Conservation (phyloP, 352 stramenopile genomes). For the Phytophthora melonis region DNA sequence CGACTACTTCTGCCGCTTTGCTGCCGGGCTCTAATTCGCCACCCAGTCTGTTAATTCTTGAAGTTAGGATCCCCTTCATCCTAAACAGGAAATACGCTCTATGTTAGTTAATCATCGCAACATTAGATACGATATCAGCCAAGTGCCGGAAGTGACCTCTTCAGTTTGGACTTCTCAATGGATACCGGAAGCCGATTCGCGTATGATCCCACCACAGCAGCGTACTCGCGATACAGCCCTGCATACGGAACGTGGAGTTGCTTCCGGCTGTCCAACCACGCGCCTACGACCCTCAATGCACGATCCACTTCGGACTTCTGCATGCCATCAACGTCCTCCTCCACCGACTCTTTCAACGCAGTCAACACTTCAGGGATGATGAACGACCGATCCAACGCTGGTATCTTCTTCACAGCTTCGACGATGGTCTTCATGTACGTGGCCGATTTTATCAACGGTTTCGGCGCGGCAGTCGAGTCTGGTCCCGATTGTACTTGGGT, state of each 20-base stretch:
- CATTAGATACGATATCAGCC: too few species aligned
- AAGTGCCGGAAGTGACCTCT: neutral
- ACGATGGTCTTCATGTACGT: conserved; percentile 9
- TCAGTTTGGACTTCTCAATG: neutral
- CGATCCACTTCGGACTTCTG: conserved; percentile 4
- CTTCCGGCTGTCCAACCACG: neutral
- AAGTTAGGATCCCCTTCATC: neutral
- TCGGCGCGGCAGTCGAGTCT: neutral
- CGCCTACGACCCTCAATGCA: neutral
- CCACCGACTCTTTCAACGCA: neutral
- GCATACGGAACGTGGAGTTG: neutral
- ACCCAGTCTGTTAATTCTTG: neutral
- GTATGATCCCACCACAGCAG: conserved; percentile 1
- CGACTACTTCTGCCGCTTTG: neutral
- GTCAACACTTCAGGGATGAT: neutral
- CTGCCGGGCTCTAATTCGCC: neutral
- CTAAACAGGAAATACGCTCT: neutral
- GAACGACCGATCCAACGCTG: neutral
- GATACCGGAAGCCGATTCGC: neutral
- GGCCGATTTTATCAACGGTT: neutral
- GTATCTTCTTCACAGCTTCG: neutral
- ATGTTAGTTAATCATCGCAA: too few species aligned
- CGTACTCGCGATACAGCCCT: conserved; percentile 5
- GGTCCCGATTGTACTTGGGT: neutral
- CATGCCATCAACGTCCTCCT: neutral